These are phyloP conservation scores for Mycena indigotica DNA, from an alignment of 768 basidiomycete genomes.

Conservation along the genomic window DNA sequence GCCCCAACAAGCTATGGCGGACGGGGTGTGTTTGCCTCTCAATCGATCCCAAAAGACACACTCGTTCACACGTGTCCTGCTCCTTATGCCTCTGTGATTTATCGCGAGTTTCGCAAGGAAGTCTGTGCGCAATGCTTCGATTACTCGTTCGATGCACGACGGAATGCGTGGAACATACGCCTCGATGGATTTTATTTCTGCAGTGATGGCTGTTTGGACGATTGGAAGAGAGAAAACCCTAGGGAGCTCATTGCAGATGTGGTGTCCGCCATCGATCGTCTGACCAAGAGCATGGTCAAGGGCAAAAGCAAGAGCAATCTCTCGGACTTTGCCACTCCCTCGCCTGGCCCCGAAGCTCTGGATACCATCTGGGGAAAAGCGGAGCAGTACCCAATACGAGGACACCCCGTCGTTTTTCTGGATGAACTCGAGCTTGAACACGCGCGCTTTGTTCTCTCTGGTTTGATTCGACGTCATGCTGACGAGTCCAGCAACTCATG, in stretches of 20 bases:
- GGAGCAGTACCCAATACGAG: conserved; percentile 29
- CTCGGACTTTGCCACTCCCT: conserved; percentile 12
- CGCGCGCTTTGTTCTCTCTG: conserved; percentile 57
- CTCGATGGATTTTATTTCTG: conserved; percentile 60
- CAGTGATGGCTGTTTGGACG: conserved; percentile 45
- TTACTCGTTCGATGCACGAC: conserved; percentile 55
- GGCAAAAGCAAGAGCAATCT: conserved; percentile 25
- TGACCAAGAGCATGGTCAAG: conserved; percentile 31
- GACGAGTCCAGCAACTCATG: conserved; percentile 42
- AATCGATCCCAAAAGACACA: conserved; percentile 43
- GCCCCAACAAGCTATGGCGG: conserved; percentile 49
- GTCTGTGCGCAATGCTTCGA: conserved; percentile 68
- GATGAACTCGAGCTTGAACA: conserved; percentile 60
- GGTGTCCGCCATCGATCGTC: conserved; percentile 40
- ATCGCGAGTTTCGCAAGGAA: conserved; percentile 65
- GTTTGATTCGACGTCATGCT: conserved; percentile 46
- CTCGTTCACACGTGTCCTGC: conserved; percentile 44
- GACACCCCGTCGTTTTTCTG: conserved; percentile 33
- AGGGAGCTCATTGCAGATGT: conserved; percentile 35
- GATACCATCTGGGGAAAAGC: conserved; percentile 50
- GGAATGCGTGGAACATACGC: conserved; percentile 49
- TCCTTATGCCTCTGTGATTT: conserved; percentile 61
- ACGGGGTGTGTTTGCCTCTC: conserved; percentile 53
- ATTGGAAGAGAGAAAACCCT: conserved; percentile 41
- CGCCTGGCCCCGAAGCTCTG: conserved; percentile 41